Evolutionary conservation across 305 asterid species (phyloP).

Genomic region (Solanum aculeatissimum): DNA sequence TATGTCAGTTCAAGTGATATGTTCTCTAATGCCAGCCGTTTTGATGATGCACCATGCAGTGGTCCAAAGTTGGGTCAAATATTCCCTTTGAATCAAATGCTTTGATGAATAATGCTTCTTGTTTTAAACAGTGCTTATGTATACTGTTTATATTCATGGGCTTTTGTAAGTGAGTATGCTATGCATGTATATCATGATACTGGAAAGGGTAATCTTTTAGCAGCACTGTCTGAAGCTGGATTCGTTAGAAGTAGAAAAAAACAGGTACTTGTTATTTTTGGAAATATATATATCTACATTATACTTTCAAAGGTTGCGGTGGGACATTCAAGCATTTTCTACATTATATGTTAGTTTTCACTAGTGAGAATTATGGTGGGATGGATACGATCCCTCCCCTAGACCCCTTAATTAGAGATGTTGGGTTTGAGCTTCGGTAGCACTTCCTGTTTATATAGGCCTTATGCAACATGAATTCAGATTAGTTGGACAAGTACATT

Average conservation of each 20-base stretch:
- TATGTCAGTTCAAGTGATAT: slow-evolving; percentile 43
- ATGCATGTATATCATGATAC: slow-evolving; percentile 53
- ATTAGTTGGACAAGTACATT: too few species aligned
- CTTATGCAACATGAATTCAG: too few species aligned
- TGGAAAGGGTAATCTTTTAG: slow-evolving; percentile 75
- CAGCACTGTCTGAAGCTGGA: slow-evolving; percentile 85
- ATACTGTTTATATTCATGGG: slow-evolving; percentile 18
- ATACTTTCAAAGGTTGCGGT: too few species aligned
- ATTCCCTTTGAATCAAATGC: too few species aligned
- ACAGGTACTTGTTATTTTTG: slow-evolving; percentile 37
- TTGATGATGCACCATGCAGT: slow-evolving; percentile 41
- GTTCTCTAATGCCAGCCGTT: slow-evolving; percentile 36
- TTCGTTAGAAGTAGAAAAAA: slow-evolving; percentile 79
- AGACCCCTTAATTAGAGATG: too few species aligned
- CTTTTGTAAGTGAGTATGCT: slow-evolving; percentile 93
- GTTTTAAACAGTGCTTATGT: background rate
- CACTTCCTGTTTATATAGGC: too few species aligned
- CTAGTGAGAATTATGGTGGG: too few species aligned
- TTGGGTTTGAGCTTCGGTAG: too few species aligned
- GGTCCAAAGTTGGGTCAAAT: slow-evolving; percentile 78
- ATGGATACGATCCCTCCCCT: too few species aligned
- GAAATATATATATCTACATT: background rate
- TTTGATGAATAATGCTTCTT: background rate
- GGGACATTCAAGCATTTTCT: too few species aligned
- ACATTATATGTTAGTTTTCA: too few species aligned